These are phyloP conservation scores for Claviceps purpurea DNA, from an alignment of 2,329 filamentous ascomycete species.

Conservation along the genomic window DNA sequence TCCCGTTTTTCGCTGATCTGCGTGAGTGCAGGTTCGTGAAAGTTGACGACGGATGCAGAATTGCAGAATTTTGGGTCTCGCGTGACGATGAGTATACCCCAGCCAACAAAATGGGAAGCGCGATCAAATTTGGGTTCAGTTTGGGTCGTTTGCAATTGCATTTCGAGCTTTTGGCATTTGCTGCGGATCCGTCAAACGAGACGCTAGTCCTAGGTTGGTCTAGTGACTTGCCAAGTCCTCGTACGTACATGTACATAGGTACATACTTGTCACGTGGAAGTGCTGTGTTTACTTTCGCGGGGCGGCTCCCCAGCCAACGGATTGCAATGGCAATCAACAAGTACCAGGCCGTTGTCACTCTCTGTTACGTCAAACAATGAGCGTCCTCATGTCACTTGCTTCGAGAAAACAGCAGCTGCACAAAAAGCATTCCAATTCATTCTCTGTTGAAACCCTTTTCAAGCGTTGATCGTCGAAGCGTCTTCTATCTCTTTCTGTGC, in stretches of 20 bases:
- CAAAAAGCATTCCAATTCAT: slow-evolving; percentile 11
- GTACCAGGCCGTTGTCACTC: not conserved
- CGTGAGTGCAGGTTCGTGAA: not conserved
- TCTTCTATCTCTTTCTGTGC: not conserved
- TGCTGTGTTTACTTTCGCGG: slow-evolving; percentile 17
- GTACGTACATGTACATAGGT: too few species aligned
- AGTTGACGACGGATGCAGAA: not conserved
- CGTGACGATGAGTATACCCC: not conserved
- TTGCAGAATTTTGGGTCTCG: not conserved
- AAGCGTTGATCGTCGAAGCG: not conserved
- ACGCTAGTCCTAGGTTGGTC: not conserved
- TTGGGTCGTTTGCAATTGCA: not conserved
- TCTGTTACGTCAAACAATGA: not conserved
- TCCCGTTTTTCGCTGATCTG: not conserved
- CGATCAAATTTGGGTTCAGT: not conserved
- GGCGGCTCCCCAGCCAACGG: slow-evolving; percentile 15
- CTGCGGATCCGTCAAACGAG: not conserved
- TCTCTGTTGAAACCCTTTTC: slow-evolving; percentile 5
- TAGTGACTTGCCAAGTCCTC: not conserved
- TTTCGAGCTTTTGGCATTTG: not conserved
- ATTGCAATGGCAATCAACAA: slow-evolving; percentile 6
- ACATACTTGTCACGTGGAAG: slow-evolving; percentile 9
- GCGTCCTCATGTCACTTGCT: slow-evolving; percentile 13
- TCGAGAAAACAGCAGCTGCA: slow-evolving; percentile 12
- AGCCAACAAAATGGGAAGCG: not conserved